phyloP scores from a whole-genome alignment of 2,329 filamentous ascomycete genomes.

The Thielaviopsis musarum region DNA sequence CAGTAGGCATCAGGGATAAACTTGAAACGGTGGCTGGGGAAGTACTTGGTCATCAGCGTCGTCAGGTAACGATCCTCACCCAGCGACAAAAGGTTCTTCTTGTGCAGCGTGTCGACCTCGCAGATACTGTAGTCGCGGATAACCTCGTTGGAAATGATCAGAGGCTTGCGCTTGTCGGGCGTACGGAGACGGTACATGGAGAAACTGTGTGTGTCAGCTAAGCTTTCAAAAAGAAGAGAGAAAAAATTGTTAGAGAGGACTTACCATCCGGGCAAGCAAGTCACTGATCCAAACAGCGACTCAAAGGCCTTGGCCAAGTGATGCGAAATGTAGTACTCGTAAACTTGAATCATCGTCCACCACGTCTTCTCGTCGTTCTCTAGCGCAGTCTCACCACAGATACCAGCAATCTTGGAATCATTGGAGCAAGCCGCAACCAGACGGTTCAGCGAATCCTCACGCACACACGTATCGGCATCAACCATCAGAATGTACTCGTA shows the following conservation, averaged over 20 bases:
- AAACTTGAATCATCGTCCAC: constrained; percentile 99
- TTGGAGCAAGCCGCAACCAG: constrained; percentile 86
- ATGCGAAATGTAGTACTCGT: constrained; percentile 99
- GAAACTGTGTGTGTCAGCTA: constrained; percentile 47
- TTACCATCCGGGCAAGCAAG: constrained; percentile 97
- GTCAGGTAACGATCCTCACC: constrained; percentile 96
- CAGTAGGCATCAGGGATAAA: constrained; percentile 89
- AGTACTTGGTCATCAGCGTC: constrained; percentile 95
- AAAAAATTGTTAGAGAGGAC: constrained; percentile 25
- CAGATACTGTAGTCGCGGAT: constrained; percentile 81
- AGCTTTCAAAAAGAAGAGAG: background rate
- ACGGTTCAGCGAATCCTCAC: constrained; percentile 80
- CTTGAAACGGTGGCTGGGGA: constrained; percentile 90
- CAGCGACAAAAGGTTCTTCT: constrained; percentile 88
- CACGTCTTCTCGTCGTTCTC: constrained; percentile 90
- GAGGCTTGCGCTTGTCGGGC: constrained; percentile 79
- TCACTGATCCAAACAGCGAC: constrained; percentile 92
- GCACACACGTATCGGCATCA: constrained; percentile 89
- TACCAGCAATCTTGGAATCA: constrained; percentile 89
- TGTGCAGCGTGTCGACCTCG: constrained; percentile 82
- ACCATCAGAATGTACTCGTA: constrained; percentile 98
- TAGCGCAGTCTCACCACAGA: constrained; percentile 90
- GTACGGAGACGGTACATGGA: constrained; percentile 96
- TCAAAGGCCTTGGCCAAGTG: constrained; percentile 94
- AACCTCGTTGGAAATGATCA: constrained; percentile 81